Evolutionary conservation across 768 basidiomycete genomes (phyloP).

Genomic region (Lactarius hengduanensis): DNA sequence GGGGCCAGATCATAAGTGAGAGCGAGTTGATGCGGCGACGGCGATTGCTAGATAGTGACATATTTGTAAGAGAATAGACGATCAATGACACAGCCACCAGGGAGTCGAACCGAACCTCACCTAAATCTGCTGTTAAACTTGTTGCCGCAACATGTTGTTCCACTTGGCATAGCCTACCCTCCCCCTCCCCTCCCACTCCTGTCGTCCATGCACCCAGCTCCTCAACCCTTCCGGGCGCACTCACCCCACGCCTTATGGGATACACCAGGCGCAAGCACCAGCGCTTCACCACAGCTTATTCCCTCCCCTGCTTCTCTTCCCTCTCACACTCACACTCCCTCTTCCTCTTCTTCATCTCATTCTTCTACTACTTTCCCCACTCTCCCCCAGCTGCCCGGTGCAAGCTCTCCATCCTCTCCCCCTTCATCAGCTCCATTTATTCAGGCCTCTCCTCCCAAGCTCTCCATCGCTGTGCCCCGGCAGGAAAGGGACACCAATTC

Average conservation of each 20-base stretch:
- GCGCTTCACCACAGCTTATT: conserved; percentile 26
- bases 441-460: conserved; percentile 9
- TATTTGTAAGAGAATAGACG: conserved; percentile 41
- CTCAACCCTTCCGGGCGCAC: conserved; percentile 24
- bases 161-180: conserved; percentile 17
- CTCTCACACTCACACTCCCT: conserved; percentile 23
- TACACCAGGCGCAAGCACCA: conserved; percentile 30
- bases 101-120: conserved; percentile 17
- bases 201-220: conserved; percentile 26
- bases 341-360: conserved; percentile 18
- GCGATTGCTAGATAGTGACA: conserved; percentile 72
- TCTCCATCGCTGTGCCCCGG: conserved; percentile 10
- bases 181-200: conserved; percentile 19
- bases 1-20: conserved; percentile 73
- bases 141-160: conserved; percentile 20
- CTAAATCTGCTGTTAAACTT: conserved; percentile 27
- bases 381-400: conserved; percentile 25
- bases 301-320: conserved; percentile 23
- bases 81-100: conserved; percentile 25
- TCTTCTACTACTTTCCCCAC: conserved; percentile 19
- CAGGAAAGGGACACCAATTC: conserved; percentile 21
- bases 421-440: conserved; percentile 21
- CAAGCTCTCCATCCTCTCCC: conserved; percentile 19
- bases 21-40: conserved; percentile 75
- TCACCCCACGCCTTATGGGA: conserved; percentile 30